Evolutionary conservation across 495 filamentous ascomycete species (phyloP).

Genomic region (Hamigera avellanea): DNA sequence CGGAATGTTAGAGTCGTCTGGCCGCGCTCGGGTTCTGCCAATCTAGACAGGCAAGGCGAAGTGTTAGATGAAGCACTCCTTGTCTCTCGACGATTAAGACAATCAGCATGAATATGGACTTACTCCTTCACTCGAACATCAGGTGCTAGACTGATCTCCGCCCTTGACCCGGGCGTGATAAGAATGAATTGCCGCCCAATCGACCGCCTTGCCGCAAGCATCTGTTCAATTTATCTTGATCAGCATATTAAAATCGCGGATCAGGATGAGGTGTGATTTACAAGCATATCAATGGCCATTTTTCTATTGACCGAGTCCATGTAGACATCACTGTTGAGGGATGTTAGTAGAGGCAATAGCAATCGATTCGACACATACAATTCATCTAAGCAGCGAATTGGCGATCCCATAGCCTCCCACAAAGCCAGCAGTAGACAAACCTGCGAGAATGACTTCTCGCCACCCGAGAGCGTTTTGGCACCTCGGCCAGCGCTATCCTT

Average conservation of each 20-base stretch:
- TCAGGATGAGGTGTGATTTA: slow-evolving; percentile 28
- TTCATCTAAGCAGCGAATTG: slow-evolving; percentile 90
- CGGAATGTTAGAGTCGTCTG: slow-evolving; percentile 27
- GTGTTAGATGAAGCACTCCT: slow-evolving; percentile 2
- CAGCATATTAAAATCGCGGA: slow-evolving; percentile 2
- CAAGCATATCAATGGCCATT: slow-evolving; percentile 90
- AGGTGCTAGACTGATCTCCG: slow-evolving; percentile 50
- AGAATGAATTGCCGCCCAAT: slow-evolving; percentile 90
- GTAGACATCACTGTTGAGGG: slow-evolving; percentile 67
- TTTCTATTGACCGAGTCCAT: slow-evolving; percentile 97
- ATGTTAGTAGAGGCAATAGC: slow-evolving; percentile 10
- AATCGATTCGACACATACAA: slow-evolving; percentile 44
- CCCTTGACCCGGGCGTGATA: slow-evolving; percentile 86
- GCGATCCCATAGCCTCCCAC: slow-evolving; percentile 97
- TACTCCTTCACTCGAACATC: slow-evolving; percentile 84
- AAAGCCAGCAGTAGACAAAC: slow-evolving; percentile 85
- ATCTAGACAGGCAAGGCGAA: slow-evolving; percentile 17
- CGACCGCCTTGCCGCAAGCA: slow-evolving; percentile 69
- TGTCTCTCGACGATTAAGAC: slow-evolving; percentile 7
- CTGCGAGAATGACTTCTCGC: slow-evolving; percentile 95
- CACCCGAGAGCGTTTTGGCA: slow-evolving; percentile 86
- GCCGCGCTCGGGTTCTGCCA: slow-evolving; percentile 48
- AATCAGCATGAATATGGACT: slow-evolving; percentile 15
- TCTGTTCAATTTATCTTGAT: slow-evolving; percentile 38
- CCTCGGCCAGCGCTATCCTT: slow-evolving; percentile 55